phyloP scores from a whole-genome alignment of 768 basidiomycete genomes.

The Phylloporus scabripes region DNA sequence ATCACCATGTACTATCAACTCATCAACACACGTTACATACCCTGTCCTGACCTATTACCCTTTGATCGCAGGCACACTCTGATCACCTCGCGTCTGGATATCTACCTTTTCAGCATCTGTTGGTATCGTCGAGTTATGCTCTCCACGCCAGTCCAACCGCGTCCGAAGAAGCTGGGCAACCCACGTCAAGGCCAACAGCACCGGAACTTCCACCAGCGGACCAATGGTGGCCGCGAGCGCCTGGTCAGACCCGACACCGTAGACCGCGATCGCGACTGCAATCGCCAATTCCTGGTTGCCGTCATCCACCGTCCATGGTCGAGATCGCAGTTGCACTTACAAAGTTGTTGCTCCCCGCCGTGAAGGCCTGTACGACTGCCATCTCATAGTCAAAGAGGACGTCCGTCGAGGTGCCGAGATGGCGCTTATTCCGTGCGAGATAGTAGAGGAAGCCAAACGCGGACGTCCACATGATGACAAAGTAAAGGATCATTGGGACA shows the following conservation, averaged over 20 bases:
- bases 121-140: not conserved
- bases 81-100: too few species aligned
- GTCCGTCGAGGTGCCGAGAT: not conserved
- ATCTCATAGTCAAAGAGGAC: constrained; percentile 52
- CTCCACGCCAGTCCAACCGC: constrained; percentile 36
- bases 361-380: constrained; percentile 75
- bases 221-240: constrained; percentile 79
- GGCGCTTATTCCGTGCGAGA: constrained; percentile 34
- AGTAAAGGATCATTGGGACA: constrained; percentile 78
- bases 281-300: constrained; percentile 66
- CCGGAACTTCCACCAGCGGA: constrained; percentile 75
- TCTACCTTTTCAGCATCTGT: constrained; percentile 33
- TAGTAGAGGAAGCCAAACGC: constrained; percentile 55
- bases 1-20: too few species aligned
- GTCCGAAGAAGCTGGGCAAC: constrained; percentile 45
- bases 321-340: constrained; percentile 34
- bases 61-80: too few species aligned
- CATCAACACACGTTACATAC: too few species aligned
- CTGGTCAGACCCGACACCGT: constrained; percentile 72
- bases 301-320: not conserved
- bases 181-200: constrained; percentile 64
- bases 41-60: too few species aligned
- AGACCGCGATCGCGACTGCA: constrained; percentile 72
- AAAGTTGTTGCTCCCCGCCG: constrained; percentile 75
- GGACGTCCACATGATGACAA: constrained; percentile 66